Percentiles rank a stretch among this genome's conserved stretches.
Conservation (phyloP, 768 basidiomycete species). For the Pluteus cervinus region DNA sequence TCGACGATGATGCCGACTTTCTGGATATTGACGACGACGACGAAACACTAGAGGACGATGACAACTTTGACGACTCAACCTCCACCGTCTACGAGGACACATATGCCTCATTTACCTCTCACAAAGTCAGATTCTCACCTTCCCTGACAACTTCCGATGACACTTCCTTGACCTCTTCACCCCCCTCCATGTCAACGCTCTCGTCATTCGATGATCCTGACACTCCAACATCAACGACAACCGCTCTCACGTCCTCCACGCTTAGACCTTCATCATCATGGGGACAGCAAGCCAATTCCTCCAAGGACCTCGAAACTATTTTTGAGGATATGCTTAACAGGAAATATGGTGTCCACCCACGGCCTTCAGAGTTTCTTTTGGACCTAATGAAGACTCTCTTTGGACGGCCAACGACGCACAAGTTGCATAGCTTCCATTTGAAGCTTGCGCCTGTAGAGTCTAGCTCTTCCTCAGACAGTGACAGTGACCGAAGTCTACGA, state of each 20-base stretch:
- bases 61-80: conserved; percentile 1
- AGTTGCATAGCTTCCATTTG: conserved; percentile 44
- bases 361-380: conserved; percentile 44
- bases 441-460: conserved; percentile 48
- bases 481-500: conserved; percentile 1
- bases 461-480: conserved; percentile 15
- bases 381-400: conserved; percentile 43
- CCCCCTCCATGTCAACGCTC: background rate
- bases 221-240: conserved; percentile 6
- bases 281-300: conserved; percentile 30
- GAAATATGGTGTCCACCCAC: conserved; percentile 46
- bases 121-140: background rate
- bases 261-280: conserved; percentile 18
- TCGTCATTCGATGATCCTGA: background rate
- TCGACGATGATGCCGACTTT: conserved; percentile 1
- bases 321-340: conserved; percentile 54
- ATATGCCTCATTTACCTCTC: background rate
- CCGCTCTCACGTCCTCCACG: too few relatives aligned
- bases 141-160: conserved; percentile 9
- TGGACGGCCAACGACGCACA: conserved; percentile 37
- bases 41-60: conserved; percentile 6
- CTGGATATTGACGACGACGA: conserved; percentile 15
- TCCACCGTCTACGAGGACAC: conserved; percentile 2
- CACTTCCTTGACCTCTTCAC: background rate
- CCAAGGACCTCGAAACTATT: conserved; percentile 45